phyloP scores from a whole-genome alignment of 2,329 filamentous ascomycete genomes.

The Fusarium brachygibbosum region DNA sequence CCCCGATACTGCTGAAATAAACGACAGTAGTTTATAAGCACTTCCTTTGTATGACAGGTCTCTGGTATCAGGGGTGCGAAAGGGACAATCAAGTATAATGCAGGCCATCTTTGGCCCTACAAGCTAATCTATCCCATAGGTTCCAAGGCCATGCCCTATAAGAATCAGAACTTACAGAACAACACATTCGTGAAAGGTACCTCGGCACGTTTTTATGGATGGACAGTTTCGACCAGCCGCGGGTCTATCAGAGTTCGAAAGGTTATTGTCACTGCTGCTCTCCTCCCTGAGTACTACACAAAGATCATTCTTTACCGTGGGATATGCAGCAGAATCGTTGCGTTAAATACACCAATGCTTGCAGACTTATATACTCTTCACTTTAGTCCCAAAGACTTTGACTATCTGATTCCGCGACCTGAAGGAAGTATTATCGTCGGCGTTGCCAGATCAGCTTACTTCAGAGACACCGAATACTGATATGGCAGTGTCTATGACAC shows the following conservation, averaged over 20 bases:
- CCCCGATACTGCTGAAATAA: too few relatives aligned
- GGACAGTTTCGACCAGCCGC: constrained; percentile 18
- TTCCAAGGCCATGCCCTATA: constrained; percentile 27
- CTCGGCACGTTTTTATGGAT: constrained; percentile 32
- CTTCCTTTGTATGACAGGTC: too few relatives aligned
- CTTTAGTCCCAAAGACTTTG: constrained; percentile 51
- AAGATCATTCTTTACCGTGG: constrained; percentile 71
- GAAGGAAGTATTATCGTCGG: constrained; percentile 57
- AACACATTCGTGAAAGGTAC: constrained; percentile 46
- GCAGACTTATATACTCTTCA: constrained; percentile 44
- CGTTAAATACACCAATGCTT: constrained; percentile 37
- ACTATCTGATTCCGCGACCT: constrained; percentile 59
- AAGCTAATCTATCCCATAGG: constrained; percentile 51
- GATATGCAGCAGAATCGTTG: constrained; percentile 52
- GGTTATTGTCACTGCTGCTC: constrained; percentile 3
- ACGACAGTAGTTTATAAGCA: too few relatives aligned
- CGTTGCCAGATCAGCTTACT: constrained; percentile 52
- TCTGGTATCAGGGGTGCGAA: constrained; percentile 53
- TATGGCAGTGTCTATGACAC: constrained; percentile 62
- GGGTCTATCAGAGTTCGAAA: constrained; percentile 59
- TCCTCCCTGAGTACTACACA: constrained; percentile 59
- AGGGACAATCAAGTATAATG: constrained; percentile 51
- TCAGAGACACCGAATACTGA: constrained; percentile 58
- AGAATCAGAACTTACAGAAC: constrained; percentile 50
- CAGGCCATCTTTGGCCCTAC: constrained; percentile 51